Evolutionary conservation across 495 filamentous ascomycete genomes (phyloP), one percentile per base, ranked within the genome.

Genomic region (Parachaetomium inaequale): DNA sequence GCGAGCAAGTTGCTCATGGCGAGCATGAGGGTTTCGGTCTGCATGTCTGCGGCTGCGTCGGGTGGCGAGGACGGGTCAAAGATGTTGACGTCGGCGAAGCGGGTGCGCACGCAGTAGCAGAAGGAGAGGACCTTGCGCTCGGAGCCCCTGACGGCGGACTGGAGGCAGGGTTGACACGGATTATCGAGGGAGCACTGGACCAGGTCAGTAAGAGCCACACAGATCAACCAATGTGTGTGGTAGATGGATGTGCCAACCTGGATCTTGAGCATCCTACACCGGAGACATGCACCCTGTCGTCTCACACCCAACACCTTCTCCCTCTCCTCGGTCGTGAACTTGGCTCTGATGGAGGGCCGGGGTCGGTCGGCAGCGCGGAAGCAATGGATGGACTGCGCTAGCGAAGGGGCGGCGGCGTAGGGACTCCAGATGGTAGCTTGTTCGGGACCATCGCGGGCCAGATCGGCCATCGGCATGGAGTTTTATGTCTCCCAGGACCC

Each of bases 241-340:
- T 32, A 7, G 23, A 42, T n/a, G n/a, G 45, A 6, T 10, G 5
- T 29, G 31, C 59, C 2, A 3, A 72, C 72, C 70, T 66, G 63
- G 32, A 66, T 90, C 72, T 89, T 89, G 6, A 91, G 77, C 82
- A 91, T 88, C 23, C 85, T 79, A 73, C 87, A 91, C 63, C 86
- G 77, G 62, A 90, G 83, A 66, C 87, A 92, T 7, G 88, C 87
- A n/a, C 88, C 87, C 23, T 79, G 76, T 64, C 88, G 88, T 56
- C 87, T 76, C 23, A 90, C 82, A 57, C 85, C 82, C 64, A 85
- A 81, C 12, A 89, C 87, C 70, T 89, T 86, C 63, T 84, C 80
- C 40, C 85, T 81, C 53, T 86, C 73, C 17, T 76, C 74, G 15
- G 79, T 78, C 43, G 80, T 79, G 68, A 90, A 88, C 49, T 82